Conservation (phyloP, 169 alveolate genomes). For the Plasmodium yoelii region DNA sequence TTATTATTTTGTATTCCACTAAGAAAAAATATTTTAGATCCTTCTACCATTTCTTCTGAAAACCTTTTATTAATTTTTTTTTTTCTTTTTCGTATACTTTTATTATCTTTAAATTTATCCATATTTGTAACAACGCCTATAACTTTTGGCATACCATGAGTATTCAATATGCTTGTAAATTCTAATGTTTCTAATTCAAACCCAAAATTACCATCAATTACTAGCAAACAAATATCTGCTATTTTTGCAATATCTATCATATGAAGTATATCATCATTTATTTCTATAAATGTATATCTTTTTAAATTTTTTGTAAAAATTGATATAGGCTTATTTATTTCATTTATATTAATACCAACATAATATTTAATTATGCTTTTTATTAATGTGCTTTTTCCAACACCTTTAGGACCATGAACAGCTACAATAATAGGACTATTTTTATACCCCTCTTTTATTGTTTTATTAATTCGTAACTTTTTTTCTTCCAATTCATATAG, state of each 20-base stretch:
- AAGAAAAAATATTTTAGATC: conserved; percentile 97
- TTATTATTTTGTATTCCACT: conserved; percentile 95
- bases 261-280: conserved; percentile 95
- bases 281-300: conserved; percentile 96
- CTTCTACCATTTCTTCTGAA: conserved; percentile 98
- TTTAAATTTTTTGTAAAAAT: conserved; percentile 95
- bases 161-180: conserved; percentile 95
- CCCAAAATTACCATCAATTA: conserved; percentile 96
- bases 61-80: conserved; percentile 96
- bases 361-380: conserved; percentile 97
- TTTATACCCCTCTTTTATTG: conserved; percentile 89
- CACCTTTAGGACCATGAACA: conserved; percentile 95
- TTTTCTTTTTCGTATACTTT: conserved; percentile 93
- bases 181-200: conserved; percentile 99
- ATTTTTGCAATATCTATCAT: conserved; percentile 98
- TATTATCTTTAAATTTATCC: conserved; percentile 95
- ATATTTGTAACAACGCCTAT: conserved; percentile 98
- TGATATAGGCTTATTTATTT: conserved; percentile 95
- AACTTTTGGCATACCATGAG: conserved; percentile 94
- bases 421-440: conserved; percentile 93
- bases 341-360: conserved; percentile 88
- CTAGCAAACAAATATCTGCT: conserved; percentile 96
- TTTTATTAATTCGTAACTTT: conserved; percentile 85
- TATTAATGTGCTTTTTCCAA: conserved; percentile 98
- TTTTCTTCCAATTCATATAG: conserved; percentile 90